phyloP scores from a whole-genome alignment of 768 basidiomycete species.

The Phlegmacium glaucopus region DNA sequence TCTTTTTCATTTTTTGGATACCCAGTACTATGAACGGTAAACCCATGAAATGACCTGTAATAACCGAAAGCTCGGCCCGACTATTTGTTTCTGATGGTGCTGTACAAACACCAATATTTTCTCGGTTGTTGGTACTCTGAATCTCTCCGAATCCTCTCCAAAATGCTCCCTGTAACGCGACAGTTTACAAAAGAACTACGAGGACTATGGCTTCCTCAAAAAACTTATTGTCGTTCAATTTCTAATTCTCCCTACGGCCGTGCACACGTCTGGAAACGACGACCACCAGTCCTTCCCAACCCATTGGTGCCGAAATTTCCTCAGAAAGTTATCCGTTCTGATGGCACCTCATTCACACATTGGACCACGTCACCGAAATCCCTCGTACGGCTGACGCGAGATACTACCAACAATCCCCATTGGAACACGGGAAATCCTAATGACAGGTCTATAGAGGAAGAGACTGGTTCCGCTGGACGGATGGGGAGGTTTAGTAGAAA shows the following conservation, averaged over 20 bases:
- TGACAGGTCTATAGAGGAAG: constrained; percentile 58
- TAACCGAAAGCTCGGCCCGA: too few relatives aligned
- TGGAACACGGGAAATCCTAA: constrained; percentile 69
- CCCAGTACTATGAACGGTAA: too few relatives aligned
- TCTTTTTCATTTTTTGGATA: too few relatives aligned
- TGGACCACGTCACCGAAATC: constrained; percentile 88
- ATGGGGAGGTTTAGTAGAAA: constrained; percentile 76
- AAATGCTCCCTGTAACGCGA: background rate
- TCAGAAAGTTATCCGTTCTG: constrained; percentile 80
- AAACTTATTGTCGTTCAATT: constrained; percentile 26
- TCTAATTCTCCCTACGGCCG: constrained; percentile 82
- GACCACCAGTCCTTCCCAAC: constrained; percentile 66
- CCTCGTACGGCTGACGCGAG: constrained; percentile 73
- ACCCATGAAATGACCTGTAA: too few relatives aligned
- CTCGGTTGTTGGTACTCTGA: too few relatives aligned
- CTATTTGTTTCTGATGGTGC: too few relatives aligned
- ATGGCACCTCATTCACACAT: constrained; percentile 85
- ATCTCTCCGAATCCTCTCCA: background rate
- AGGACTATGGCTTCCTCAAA: background rate
- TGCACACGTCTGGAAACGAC: constrained; percentile 77
- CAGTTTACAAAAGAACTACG: background rate
- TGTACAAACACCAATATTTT: too few relatives aligned
- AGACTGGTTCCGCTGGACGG: constrained; percentile 69
- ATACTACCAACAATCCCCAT: constrained; percentile 84
- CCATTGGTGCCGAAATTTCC: constrained; percentile 86